phyloP scores from a whole-genome alignment of 306 rosid species.

The Cucumis hystrix region DNA sequence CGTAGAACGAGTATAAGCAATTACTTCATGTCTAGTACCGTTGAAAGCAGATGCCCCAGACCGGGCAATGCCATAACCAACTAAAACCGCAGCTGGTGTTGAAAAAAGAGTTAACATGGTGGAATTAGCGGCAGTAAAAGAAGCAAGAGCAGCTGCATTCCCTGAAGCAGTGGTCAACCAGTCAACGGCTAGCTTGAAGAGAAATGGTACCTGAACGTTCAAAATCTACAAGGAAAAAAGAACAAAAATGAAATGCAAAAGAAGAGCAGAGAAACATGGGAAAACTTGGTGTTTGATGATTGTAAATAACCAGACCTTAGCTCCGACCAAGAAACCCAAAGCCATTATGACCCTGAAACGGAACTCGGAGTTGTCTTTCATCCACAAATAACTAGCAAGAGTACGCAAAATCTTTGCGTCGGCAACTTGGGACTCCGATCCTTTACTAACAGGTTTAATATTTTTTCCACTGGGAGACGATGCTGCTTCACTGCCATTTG shows the following conservation, averaged over 20 bases:
- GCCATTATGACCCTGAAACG: conserved; percentile 69
- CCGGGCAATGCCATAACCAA: conserved; percentile 95
- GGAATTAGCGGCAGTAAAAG: conserved; percentile 49
- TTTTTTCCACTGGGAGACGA: conserved; percentile 7
- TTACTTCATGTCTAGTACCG: conserved; percentile 58
- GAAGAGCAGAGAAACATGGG: neutral
- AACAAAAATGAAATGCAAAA: neutral
- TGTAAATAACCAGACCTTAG: conserved; percentile 42
- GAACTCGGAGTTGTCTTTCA: conserved; percentile 70
- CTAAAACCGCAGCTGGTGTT: conserved; percentile 74
- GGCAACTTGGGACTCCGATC: conserved; percentile 21
- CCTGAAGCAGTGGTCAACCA: conserved; percentile 67
- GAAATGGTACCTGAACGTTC: conserved; percentile 96
- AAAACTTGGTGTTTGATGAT: neutral
- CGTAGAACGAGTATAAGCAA: conserved; percentile 23
- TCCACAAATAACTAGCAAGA: conserved; percentile 88
- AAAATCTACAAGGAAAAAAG: conserved; percentile 41
- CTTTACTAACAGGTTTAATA: conserved; percentile 10
- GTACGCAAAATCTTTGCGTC: conserved; percentile 53
- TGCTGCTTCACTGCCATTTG: conserved; percentile 9
- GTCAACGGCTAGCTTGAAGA: conserved; percentile 91
- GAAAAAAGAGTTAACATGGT: conserved; percentile 53
- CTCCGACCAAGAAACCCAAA: conserved; percentile 77
- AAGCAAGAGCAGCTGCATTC: conserved; percentile 45
- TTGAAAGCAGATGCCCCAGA: conserved; percentile 82